These are phyloP conservation scores for Primulina eburnea DNA, from an alignment of 257 asterid species.

Conservation along the genomic window DNA sequence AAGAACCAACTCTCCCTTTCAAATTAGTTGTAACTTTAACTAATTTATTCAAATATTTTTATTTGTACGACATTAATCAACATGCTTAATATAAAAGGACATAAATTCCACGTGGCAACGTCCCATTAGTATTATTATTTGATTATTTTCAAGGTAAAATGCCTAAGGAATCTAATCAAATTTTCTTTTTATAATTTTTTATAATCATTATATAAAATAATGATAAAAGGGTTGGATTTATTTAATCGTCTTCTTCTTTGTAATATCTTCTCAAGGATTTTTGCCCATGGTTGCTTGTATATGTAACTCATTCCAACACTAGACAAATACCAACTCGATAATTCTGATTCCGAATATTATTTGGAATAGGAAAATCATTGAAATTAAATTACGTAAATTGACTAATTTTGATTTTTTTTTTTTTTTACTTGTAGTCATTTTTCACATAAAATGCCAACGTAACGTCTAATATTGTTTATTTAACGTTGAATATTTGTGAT, in stretches of 20 bases:
- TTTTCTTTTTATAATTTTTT: slow-evolving; percentile 17
- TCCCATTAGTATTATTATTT: slow-evolving; percentile 34
- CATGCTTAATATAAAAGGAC: slow-evolving; percentile 22
- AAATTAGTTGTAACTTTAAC: slow-evolving; percentile 19
- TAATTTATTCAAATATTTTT: slow-evolving; percentile 8
- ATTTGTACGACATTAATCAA: slow-evolving; percentile 40
- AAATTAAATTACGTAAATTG: not conserved
- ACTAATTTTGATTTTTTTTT: too few relatives aligned
- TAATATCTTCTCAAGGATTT: slow-evolving; percentile 29
- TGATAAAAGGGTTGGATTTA: slow-evolving; percentile 27
- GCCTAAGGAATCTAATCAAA: slow-evolving; percentile 49
- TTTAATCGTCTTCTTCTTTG: slow-evolving; percentile 47
- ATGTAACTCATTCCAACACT: slow-evolving; percentile 13
- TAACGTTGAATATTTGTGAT: too few relatives aligned
- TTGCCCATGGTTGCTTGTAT: slow-evolving; percentile 29
- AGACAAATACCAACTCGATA: not conserved
- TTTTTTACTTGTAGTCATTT: too few relatives aligned
- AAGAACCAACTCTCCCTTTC: slow-evolving; percentile 39
- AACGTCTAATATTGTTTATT: too few relatives aligned
- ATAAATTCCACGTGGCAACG: slow-evolving; percentile 28
- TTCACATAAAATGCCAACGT: too few relatives aligned
- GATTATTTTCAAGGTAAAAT: slow-evolving; percentile 19
- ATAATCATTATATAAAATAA: too few relatives aligned
- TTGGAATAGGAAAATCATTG: not conserved
- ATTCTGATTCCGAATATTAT: not conserved